Evolutionary conservation across 495 filamentous ascomycete genomes (phyloP).

Genomic region (Glarea lozoyensis): DNA sequence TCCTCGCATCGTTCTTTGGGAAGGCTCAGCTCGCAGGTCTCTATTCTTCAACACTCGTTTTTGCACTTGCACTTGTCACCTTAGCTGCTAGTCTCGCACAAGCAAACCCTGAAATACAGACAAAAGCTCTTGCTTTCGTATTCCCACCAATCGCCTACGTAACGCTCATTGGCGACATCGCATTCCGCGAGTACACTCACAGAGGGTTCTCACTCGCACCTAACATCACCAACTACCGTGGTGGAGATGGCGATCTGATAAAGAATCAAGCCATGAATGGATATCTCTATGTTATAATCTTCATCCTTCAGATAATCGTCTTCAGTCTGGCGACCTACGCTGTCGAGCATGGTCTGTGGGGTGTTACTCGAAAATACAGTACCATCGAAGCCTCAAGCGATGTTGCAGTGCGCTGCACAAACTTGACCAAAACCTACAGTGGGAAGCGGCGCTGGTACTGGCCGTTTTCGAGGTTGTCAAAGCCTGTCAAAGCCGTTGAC

Average conservation of each 20-base stretch:
- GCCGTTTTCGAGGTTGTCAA: slow-evolving; percentile 19
- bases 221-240: background rate
- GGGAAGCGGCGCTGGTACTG: slow-evolving; percentile 17
- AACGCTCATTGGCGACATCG: slow-evolving; percentile 14
- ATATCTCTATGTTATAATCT: slow-evolving; percentile 17
- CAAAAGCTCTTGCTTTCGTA: slow-evolving; percentile 6
- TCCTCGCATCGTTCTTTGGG: slow-evolving; percentile 32
- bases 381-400: slow-evolving; percentile 13
- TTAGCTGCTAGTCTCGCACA: slow-evolving; percentile 8
- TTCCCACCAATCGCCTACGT: slow-evolving; percentile 16
- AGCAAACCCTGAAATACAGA: background rate
- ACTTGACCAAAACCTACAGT: slow-evolving; percentile 14
- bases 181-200: slow-evolving; percentile 8
- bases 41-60: slow-evolving; percentile 28
- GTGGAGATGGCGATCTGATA: background rate
- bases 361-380: slow-evolving; percentile 10
- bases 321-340: slow-evolving; percentile 11
- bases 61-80: slow-evolving; percentile 34
- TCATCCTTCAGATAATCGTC: slow-evolving; percentile 15
- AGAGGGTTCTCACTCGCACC: slow-evolving; percentile 3
- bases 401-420: slow-evolving; percentile 18
- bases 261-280: slow-evolving; percentile 11
- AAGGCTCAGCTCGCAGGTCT: slow-evolving; percentile 40
- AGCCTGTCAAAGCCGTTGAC: slow-evolving; percentile 49
- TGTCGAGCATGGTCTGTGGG: slow-evolving; percentile 14